Evolutionary conservation across 2,329 filamentous ascomycete species (phyloP).

Genomic region (Colletotrichum graminicola): DNA sequence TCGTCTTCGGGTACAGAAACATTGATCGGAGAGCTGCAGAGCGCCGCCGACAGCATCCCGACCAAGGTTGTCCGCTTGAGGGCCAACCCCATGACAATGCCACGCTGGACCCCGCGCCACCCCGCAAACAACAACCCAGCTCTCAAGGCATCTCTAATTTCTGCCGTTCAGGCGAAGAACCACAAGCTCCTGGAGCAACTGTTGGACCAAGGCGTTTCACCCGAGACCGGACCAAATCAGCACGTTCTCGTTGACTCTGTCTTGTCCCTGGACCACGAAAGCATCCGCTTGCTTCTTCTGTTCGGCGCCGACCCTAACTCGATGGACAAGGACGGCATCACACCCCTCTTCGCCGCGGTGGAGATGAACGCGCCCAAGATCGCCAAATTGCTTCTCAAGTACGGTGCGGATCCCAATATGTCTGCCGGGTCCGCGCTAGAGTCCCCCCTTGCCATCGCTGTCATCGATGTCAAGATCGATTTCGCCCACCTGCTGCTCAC

Average conservation of each 20-base stretch:
- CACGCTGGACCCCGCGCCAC: constrained; percentile 64
- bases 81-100: constrained; percentile 64
- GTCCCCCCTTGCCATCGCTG: constrained; percentile 65
- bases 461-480: constrained; percentile 64
- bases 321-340: constrained; percentile 60
- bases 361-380: constrained; percentile 68
- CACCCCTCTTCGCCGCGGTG: constrained; percentile 64
- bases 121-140: constrained; percentile 56
- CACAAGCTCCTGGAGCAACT: constrained; percentile 69
- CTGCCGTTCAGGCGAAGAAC: constrained; percentile 68
- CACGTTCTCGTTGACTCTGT: constrained; percentile 67
- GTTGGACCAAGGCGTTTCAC: constrained; percentile 67
- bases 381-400: constrained; percentile 72
- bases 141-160: constrained; percentile 62
- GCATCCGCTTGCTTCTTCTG: constrained; percentile 65
- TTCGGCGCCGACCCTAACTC: constrained; percentile 70
- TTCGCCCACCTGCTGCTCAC: constrained; percentile 71
- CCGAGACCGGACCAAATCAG: constrained; percentile 60
- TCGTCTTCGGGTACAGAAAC: constrained; percentile 51
- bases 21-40: constrained; percentile 50
- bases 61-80: constrained; percentile 61
- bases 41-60: constrained; percentile 31
- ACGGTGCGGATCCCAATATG: constrained; percentile 71
- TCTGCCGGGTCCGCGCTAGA: constrained; percentile 63
- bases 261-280: constrained; percentile 63